A percentile compares a stretch with the other conserved stretches of the same genome.
phyloP scores from a whole-genome alignment of 306 rosid genomes.

The Pyrus betulifolia region DNA sequence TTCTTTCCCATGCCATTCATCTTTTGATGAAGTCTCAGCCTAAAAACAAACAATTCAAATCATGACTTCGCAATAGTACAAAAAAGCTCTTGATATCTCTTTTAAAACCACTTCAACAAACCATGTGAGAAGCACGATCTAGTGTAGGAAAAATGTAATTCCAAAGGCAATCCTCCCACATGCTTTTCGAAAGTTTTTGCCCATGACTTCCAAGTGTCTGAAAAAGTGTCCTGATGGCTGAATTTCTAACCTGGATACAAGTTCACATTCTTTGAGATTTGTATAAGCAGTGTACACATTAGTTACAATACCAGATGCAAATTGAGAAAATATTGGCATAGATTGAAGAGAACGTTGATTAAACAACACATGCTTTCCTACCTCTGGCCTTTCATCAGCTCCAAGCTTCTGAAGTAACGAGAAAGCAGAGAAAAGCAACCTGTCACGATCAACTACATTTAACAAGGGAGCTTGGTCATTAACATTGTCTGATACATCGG shows the following conservation, averaged over 20 bases:
- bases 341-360: not conserved
- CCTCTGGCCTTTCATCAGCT: slow-evolving; percentile 99
- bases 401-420: slow-evolving; percentile 89
- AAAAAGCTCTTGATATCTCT: slow-evolving; percentile 10
- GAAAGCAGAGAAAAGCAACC: slow-evolving; percentile 72
- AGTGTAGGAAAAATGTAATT: slow-evolving; percentile 85
- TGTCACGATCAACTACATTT: slow-evolving; percentile 49
- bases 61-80: not conserved
- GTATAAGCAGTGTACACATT: not conserved
- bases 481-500: slow-evolving; percentile 21
- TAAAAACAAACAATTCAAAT: slow-evolving; percentile 26
- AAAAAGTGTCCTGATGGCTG: slow-evolving; percentile 92
- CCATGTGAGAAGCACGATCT: slow-evolving; percentile 93
- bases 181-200: slow-evolving; percentile 74
- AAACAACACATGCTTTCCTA: slow-evolving; percentile 12
- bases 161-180: slow-evolving; percentile 99
- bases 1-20: slow-evolving; percentile 97
- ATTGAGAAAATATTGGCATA: not conserved
- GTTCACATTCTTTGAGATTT: not conserved
- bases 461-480: slow-evolving; percentile 34
- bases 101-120: slow-evolving; percentile 34
- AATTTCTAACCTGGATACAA: slow-evolving; percentile 72
- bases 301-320: not conserved
- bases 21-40: slow-evolving; percentile 97
- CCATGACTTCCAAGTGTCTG: slow-evolving; percentile 91